phyloP scores from a whole-genome alignment of 306 rosid species.

The Medicago lupulina region DNA sequence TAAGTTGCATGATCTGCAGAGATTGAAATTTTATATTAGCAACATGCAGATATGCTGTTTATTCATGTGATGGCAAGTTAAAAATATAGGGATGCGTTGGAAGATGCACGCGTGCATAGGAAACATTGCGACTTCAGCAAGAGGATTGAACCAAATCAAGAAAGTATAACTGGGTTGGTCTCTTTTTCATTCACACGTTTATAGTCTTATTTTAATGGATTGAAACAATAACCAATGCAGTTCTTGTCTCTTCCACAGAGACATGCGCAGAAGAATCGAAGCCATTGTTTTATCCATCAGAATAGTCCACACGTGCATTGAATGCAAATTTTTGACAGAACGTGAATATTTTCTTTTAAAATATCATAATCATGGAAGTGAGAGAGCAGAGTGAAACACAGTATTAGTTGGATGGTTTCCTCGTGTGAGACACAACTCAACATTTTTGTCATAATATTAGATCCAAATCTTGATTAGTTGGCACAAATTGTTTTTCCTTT shows the following conservation, averaged over 20 bases:
- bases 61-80: constrained; percentile 29
- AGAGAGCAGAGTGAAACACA: constrained; percentile 21
- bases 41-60: constrained; percentile 10
- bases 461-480: not conserved
- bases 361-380: constrained; percentile 23
- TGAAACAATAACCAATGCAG: not conserved
- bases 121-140: constrained; percentile 8
- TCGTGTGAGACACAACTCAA: constrained; percentile 32
- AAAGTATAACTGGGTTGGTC: not conserved
- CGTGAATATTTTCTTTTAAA: constrained; percentile 16
- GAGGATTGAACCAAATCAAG: constrained; percentile 2
- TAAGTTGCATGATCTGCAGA: not conserved
- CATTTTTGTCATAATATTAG: constrained; percentile 24
- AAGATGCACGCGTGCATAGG: not conserved
- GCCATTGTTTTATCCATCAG: not conserved
- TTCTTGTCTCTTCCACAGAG: constrained; percentile 25
- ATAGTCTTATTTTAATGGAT: not conserved
- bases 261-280: not conserved
- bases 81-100: constrained; percentile 22
- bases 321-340: not conserved
- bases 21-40: not conserved
- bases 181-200: constrained; percentile 24
- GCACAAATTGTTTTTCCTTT: not conserved
- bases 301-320: not conserved
- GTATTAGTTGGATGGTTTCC: constrained; percentile 34